A percentile compares a stretch with the other conserved stretches of the same genome.
Evolutionary conservation across 306 rosid genomes (phyloP).

Genomic region (Lablab purpureus): DNA sequence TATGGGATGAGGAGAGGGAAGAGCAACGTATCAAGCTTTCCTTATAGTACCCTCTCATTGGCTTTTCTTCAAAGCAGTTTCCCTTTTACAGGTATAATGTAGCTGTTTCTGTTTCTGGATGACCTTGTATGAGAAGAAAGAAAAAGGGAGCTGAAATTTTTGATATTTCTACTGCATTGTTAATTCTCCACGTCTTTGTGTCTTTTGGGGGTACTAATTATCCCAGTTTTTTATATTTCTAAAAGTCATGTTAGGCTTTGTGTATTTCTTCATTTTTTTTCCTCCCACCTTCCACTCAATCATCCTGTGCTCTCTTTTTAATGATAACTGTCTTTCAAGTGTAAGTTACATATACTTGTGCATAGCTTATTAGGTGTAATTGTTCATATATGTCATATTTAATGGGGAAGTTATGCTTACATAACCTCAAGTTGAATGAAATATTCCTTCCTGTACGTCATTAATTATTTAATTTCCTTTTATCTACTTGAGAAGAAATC

Average conservation of each 20-base stretch:
- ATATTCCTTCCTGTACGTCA: not conserved
- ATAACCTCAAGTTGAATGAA: not conserved
- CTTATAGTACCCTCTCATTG: conserved; percentile 46
- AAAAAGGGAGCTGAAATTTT: conserved; percentile 41
- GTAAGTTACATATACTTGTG: conserved; percentile 31
- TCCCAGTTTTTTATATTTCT: conserved; percentile 23
- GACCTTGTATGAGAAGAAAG: conserved; percentile 30
- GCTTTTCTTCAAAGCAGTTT: conserved; percentile 25
- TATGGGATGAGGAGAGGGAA: conserved; percentile 52
- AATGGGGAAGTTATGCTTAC: not conserved
- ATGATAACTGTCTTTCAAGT: conserved; percentile 20
- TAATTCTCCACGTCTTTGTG: conserved; percentile 26
- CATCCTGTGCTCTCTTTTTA: not conserved
- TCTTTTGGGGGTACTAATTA: not conserved
- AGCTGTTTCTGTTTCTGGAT: conserved; percentile 45
- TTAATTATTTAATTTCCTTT: not conserved
- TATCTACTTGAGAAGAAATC: not conserved
- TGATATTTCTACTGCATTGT: conserved; percentile 40
- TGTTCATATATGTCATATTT: conserved; percentile 19
- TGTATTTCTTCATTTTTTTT: conserved; percentile 31
- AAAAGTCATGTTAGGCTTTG: not conserved
- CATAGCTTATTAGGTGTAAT: not conserved
- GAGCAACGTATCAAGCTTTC: conserved; percentile 61
- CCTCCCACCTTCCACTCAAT: conserved; percentile 45
- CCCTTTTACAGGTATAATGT: conserved; percentile 24